Base-by-base conservation (phyloP, 2,329 filamentous ascomycete species). In the Botrytis squamosa region DNA sequence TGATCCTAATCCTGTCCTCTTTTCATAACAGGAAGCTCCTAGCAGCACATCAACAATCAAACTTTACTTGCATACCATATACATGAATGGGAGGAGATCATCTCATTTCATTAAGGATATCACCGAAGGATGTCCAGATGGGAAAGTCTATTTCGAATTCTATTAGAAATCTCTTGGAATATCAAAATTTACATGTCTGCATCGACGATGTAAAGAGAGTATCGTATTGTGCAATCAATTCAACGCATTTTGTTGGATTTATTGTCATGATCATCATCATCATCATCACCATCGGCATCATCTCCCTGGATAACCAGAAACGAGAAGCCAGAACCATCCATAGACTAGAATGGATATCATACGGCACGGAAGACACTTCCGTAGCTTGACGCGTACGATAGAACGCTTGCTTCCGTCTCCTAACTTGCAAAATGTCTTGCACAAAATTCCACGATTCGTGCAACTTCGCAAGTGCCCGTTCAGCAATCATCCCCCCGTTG, bases 381-480 rank as follows among this genome's bases (percentile, higher is more conserved):
- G 22, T 38, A 42, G 40, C 66, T n/a, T 42, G 38, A 69, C 44
- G 69, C 59, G 69, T 67, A 72, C 46, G n/a, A 62, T 52, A 72
- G 12, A 72, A 59, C 29, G 40, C 49, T 69, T 68, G 29, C 63
- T 44, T 44, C 55, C 63, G 52, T 16, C 25, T 18, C 5, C 44
- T 49, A 38, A 38, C 44, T 71, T 38, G 7, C 59, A 36, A 42
- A 59, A 60, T 72, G 71, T 68, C 71, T 72, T 46, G 49, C 70
- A 38, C 62, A 67, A 68, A 59, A 59, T 38, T 59, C 62, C 49
- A 72, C 62, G 36, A 66, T 65, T 65, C 70, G 69, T 71, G 46
- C 42, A 66, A 38, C 38, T 49, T 52, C 36, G 52, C 22, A 72
- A 72, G 71, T 60, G 55, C 49, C 70, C 36, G 62, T 66, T 72